Evolutionary conservation across 805 yeast genomes (phyloP).

Genomic region (Saturnispora serradocipensis): DNA sequence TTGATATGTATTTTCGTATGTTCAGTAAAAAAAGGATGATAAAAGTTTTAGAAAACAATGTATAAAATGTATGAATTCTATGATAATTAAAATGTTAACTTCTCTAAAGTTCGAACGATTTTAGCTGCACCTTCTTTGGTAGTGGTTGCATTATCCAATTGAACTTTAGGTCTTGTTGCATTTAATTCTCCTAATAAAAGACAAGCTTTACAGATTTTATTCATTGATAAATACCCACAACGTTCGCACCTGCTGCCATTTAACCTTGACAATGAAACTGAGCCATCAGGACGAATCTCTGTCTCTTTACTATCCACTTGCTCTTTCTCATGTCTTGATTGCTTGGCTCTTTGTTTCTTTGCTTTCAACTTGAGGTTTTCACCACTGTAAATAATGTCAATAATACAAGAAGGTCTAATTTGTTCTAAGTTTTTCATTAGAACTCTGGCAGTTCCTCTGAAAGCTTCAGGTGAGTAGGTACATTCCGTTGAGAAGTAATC

Average conservation of each 20-base stretch:
- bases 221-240: slow-evolving; percentile 89
- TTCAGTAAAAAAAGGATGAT: not conserved
- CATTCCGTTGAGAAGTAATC: slow-evolving; percentile 98
- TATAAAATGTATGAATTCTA: not conserved
- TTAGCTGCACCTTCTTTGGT: slow-evolving; percentile 54
- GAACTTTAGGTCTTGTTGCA: slow-evolving; percentile 56
- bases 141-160: slow-evolving; percentile 36
- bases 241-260: slow-evolving; percentile 75
- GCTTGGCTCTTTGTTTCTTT: slow-evolving; percentile 35
- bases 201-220: slow-evolving; percentile 89
- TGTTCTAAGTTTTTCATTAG: slow-evolving; percentile 84
- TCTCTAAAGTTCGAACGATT: slow-evolving; percentile 51
- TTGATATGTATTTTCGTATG: not conserved
- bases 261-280: slow-evolving; percentile 35
- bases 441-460: slow-evolving; percentile 93
- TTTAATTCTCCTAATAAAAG: slow-evolving; percentile 78
- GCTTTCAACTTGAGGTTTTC: slow-evolving; percentile 67
- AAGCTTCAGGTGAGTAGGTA: slow-evolving; percentile 97
- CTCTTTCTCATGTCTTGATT: slow-evolving; percentile 18
- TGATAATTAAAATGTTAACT: slow-evolving; percentile 42
- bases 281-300: slow-evolving; percentile 54
- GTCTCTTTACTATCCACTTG: slow-evolving; percentile 27
- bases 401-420: slow-evolving; percentile 83
- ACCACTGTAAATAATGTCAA: slow-evolving; percentile 92
- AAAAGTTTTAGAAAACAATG: not conserved